phyloP scores from a whole-genome alignment of 441 rosid species.

The Adansonia grandidieri region DNA sequence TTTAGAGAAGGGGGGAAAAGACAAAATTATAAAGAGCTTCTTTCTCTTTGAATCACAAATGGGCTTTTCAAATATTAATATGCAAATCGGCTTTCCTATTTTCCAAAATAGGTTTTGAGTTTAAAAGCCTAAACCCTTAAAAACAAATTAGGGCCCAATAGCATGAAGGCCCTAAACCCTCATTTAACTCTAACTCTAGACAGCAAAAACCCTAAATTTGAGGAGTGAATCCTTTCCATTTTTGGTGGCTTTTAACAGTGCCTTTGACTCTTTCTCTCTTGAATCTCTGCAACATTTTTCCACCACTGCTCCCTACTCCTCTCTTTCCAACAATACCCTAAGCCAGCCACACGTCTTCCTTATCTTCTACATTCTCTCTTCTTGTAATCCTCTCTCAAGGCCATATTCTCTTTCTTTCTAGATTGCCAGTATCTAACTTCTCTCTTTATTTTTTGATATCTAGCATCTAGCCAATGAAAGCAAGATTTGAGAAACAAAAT shows the following conservation, averaged over 20 bases:
- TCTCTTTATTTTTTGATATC: neutral
- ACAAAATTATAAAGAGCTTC: neutral
- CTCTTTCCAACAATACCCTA: constrained; percentile 1
- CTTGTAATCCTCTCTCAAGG: neutral
- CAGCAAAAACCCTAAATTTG: neutral
- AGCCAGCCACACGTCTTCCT: neutral
- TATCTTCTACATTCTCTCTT: constrained; percentile 8
- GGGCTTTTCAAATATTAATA: neutral
- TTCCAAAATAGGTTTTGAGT: neutral
- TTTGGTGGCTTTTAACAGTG: neutral
- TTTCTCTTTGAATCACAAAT: constrained; percentile 10
- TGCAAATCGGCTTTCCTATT: constrained; percentile 12
- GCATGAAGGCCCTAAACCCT: neutral
- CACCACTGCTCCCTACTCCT: neutral
- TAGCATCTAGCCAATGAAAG: neutral
- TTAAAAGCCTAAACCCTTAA: neutral
- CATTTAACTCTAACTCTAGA: constrained; percentile 2
- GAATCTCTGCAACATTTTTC: neutral
- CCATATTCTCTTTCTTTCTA: neutral
- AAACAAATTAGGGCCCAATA: neutral
- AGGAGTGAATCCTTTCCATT: neutral
- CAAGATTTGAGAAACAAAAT: neutral
- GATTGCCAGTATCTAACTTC: neutral
- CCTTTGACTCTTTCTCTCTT: neutral
- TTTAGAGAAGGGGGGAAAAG: neutral